phyloP scores from a whole-genome alignment of 2,329 filamentous ascomycete species.

The Knufia fluminis region DNA sequence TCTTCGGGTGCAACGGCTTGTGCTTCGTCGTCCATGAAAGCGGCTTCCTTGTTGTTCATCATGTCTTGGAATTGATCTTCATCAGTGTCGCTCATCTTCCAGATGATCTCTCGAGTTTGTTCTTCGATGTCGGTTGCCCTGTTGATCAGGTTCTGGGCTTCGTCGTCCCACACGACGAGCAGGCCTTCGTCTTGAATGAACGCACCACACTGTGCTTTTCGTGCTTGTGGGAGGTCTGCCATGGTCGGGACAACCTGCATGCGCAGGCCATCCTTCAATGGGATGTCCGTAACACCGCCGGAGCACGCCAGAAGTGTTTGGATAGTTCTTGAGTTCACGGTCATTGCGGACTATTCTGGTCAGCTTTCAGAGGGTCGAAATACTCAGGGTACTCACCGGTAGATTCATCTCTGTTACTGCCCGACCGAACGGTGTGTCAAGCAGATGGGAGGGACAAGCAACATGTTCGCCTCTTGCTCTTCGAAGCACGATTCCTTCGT shows the following conservation, averaged over 20 bases:
- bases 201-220: constrained; percentile 72
- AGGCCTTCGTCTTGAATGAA: constrained; percentile 64
- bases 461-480: constrained; percentile 61
- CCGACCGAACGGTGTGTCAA: constrained; percentile 52
- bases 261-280: constrained; percentile 65
- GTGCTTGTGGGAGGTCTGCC: constrained; percentile 58
- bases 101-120: constrained; percentile 68
- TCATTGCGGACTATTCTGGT: too few species aligned
- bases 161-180: constrained; percentile 74
- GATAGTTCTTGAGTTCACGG: constrained; percentile 69
- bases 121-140: constrained; percentile 64
- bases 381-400: too few species aligned
- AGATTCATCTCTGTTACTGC: constrained; percentile 63
- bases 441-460: constrained; percentile 59
- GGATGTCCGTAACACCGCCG: constrained; percentile 64
- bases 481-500: constrained; percentile 64
- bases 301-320: constrained; percentile 68
- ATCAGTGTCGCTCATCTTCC: constrained; percentile 49
- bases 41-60: not conserved
- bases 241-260: constrained; percentile 67
- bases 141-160: constrained; percentile 59
- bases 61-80: constrained; percentile 22
- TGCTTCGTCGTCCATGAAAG: constrained; percentile 48
- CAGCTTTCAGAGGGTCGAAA: too few species aligned
- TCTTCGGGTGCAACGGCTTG: constrained; percentile 64